Evolutionary conservation across 140 eudicot species (phyloP).

Genomic region (Anethum foeniculum): DNA sequence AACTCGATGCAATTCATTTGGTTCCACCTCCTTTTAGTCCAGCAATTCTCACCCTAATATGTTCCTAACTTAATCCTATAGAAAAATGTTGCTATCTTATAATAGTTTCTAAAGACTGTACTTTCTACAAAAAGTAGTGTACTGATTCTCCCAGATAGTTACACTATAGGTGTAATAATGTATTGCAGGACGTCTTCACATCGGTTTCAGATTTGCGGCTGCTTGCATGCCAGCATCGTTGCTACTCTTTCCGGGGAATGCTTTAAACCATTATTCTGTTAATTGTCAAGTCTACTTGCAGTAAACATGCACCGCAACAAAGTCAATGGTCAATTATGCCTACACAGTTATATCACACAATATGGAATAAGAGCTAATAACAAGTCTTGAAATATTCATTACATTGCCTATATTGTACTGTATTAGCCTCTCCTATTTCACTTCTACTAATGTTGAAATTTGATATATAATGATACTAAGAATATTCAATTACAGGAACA

Average conservation of each 20-base stretch:
- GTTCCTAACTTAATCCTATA: not conserved
- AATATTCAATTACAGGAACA: constrained; percentile 50
- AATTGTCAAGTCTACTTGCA: not conserved
- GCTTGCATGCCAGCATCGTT: not conserved
- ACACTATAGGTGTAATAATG: not conserved
- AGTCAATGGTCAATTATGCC: not conserved
- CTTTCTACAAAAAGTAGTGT: not conserved
- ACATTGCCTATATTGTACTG: not conserved
- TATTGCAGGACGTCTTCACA: not conserved
- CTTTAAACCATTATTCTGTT: not conserved
- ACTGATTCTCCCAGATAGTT: not conserved
- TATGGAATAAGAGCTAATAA: not conserved
- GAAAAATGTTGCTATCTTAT: not conserved
- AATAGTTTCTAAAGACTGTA: not conserved
- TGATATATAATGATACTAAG: constrained; percentile 8
- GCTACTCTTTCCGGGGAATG: not conserved
- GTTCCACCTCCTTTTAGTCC: not conserved
- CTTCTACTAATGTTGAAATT: not conserved
- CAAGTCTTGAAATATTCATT: not conserved
- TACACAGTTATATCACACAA: not conserved
- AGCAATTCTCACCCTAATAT: not conserved
- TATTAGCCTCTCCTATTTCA: not conserved
- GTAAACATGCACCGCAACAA: not conserved
- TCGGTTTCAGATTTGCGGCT: not conserved
- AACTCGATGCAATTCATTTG: not conserved